phyloP scores from a whole-genome alignment of 352 stramenopile species.

The Phytopythium boreale region DNA sequence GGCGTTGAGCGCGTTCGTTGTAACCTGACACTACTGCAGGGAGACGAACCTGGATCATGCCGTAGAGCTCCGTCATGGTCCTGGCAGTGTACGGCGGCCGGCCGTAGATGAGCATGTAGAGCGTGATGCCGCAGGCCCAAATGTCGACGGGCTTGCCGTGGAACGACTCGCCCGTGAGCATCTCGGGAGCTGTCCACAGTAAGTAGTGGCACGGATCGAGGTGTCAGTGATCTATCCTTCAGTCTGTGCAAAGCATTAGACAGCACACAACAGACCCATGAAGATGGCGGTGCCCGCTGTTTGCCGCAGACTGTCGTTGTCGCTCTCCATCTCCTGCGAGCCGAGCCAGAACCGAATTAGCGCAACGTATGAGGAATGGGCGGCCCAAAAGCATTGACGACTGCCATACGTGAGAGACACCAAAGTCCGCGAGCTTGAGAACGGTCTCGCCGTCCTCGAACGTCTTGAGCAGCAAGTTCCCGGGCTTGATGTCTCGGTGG shows the following conservation, averaged over 20 bases:
- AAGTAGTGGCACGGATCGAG: neutral
- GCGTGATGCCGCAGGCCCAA: slow-evolving; percentile 94
- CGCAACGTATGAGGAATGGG: no score
- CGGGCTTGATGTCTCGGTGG: slow-evolving; percentile 80
- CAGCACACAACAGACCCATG: slow-evolving; percentile 34
- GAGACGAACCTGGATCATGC: slow-evolving; percentile 73
- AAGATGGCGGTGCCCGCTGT: slow-evolving; percentile 78
- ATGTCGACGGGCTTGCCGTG: slow-evolving; percentile 88
- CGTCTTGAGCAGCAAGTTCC: slow-evolving; percentile 70
- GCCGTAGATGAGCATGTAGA: slow-evolving; percentile 97
- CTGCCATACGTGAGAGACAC: slow-evolving; percentile 60
- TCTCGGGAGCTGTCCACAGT: slow-evolving; percentile 51
- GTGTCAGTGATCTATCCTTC: neutral
- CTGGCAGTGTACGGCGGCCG: slow-evolving; percentile 91
- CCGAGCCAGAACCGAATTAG: no score
- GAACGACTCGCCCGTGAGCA: slow-evolving; percentile 77
- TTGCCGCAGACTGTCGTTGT: slow-evolving; percentile 69
- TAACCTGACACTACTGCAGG: neutral
- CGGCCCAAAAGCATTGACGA: neutral
- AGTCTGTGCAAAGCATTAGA: no score
- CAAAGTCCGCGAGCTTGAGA: slow-evolving; percentile 83
- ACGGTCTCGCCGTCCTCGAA: slow-evolving; percentile 50
- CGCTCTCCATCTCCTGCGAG: slow-evolving; percentile 68
- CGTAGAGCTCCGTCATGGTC: slow-evolving; percentile 90
- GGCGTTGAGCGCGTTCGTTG: neutral